phyloP scores from a whole-genome alignment of 371 early-diverging fungal genomes.

The Actinomucor elegans region DNA sequence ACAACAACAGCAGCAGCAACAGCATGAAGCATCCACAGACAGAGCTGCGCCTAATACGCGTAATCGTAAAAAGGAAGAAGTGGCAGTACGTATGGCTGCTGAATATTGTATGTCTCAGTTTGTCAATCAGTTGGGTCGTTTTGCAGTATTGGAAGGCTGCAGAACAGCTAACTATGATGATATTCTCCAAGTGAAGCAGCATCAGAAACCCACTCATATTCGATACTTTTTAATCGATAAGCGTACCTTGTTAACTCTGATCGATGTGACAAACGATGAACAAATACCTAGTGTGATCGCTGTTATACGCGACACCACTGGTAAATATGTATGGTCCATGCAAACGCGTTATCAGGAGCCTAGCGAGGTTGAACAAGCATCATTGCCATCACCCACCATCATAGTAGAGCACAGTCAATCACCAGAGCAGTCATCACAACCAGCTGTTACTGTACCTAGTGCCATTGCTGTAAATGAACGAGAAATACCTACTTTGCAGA shows the following conservation, averaged over 20 bases:
- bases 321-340: conserved; percentile 71
- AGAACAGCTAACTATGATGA: conserved; percentile 63
- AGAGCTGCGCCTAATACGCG: neutral
- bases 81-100: conserved; percentile 72
- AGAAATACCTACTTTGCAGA: conserved; percentile 42
- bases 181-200: conserved; percentile 21
- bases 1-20: conserved; percentile 1
- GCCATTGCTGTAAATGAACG: conserved; percentile 26
- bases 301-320: conserved; percentile 69
- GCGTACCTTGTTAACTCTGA: conserved; percentile 59
- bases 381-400: neutral
- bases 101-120: conserved; percentile 74
- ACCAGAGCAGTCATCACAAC: neutral
- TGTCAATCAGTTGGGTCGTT: conserved; percentile 68
- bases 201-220: conserved; percentile 22
- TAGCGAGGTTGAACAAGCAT: neutral
- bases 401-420: too few relatives aligned
- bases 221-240: conserved; percentile 71
- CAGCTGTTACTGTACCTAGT: conserved; percentile 9
- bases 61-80: conserved; percentile 39
- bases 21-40: neutral
- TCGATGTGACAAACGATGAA: conserved; percentile 28
- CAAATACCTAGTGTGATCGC: conserved; percentile 47
- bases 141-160: conserved; percentile 61
- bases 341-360: conserved; percentile 51